Conservation (phyloP, 1,139 yeast genomes). For the Pichia kudriavzevii region DNA sequence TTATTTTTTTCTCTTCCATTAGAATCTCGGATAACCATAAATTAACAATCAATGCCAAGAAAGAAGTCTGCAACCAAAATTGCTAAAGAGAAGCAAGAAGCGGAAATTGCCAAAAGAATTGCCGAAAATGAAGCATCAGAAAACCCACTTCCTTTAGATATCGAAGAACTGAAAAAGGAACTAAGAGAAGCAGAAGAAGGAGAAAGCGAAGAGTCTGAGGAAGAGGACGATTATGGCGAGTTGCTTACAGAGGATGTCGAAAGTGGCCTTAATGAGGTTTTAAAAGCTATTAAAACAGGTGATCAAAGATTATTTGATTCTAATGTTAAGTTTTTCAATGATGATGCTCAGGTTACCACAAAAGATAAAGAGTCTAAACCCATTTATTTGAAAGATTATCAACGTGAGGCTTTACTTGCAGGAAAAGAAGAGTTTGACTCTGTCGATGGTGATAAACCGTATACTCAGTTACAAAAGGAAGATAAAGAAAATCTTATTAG, state of each 20-base stretch:
- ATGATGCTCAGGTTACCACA: conserved; percentile 40
- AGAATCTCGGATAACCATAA: not conserved
- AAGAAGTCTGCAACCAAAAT: conserved; percentile 82
- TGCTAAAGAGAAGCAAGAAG: conserved; percentile 42
- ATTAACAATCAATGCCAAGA: conserved; percentile 57
- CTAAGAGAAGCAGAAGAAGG: conserved; percentile 20
- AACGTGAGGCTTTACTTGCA: conserved; percentile 67
- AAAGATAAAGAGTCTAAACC: conserved; percentile 55
- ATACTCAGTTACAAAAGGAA: conserved; percentile 65
- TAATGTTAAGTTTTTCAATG: conserved; percentile 52
- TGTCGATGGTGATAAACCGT: conserved; percentile 43
- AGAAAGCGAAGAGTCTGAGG: conserved; percentile 45
- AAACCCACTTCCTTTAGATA: conserved; percentile 21
- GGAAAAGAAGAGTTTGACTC: conserved; percentile 52
- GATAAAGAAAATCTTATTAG: conserved; percentile 63
- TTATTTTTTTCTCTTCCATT: not conserved
- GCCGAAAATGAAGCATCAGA: conserved; percentile 25
- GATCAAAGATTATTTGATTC: conserved; percentile 63
- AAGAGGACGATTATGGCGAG: conserved; percentile 91
- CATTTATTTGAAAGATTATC: conserved; percentile 84
- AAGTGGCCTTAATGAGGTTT: conserved; percentile 63
- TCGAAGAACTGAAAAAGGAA: conserved; percentile 22
- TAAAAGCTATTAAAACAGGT: conserved; percentile 59
- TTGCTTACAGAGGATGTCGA: conserved; percentile 83
- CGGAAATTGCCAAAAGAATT: conserved; percentile 1